A percentile compares a stretch with the other conserved stretches of the same genome.
Conservation (phyloP, 768 basidiomycete genomes). For the Suillus cothurnatus region DNA sequence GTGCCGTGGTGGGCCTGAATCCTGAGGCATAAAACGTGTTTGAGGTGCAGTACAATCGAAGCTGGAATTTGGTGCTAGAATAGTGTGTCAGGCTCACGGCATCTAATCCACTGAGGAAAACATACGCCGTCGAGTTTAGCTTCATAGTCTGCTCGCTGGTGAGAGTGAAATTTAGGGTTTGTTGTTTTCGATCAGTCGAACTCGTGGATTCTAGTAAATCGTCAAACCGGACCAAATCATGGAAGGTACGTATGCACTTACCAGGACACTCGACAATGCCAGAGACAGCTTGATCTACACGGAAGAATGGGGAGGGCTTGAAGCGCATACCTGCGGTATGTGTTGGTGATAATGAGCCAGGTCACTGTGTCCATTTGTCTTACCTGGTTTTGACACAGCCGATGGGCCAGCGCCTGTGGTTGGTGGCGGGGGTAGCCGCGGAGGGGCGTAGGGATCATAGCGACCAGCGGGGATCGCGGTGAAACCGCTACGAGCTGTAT, state of each 20-base stretch:
- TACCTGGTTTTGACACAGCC: constrained; percentile 30
- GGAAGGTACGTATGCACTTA: constrained; percentile 32
- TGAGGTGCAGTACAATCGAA: constrained; percentile 88
- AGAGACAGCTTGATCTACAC: constrained; percentile 66
- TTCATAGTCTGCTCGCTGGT: constrained; percentile 64
- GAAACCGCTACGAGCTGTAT: constrained; percentile 22
- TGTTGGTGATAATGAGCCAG: constrained; percentile 16
- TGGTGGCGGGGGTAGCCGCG: constrained; percentile 45
- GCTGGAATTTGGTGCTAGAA: constrained; percentile 68
- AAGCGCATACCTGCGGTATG: constrained; percentile 62
- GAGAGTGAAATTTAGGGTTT: constrained; percentile 63
- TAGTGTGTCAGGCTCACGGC: background rate
- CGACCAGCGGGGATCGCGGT: constrained; percentile 39
- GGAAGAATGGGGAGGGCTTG: constrained; percentile 80
- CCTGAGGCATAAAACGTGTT: constrained; percentile 66
- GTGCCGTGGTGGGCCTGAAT: constrained; percentile 52
- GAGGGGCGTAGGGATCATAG: constrained; percentile 70
- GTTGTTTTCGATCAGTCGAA: constrained; percentile 74
- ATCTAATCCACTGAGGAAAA: constrained; percentile 14
- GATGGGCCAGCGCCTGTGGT: constrained; percentile 39
- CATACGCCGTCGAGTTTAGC: constrained; percentile 58
- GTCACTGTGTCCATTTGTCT: constrained; percentile 18
- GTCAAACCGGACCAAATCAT: constrained; percentile 8
- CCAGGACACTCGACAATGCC: constrained; percentile 77
- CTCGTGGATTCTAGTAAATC: constrained; percentile 65